Evolutionary conservation across 1,284 basidiomycete genomes (phyloP), one percentile per base, ranked within the genome.

Genomic region (Ganoderma sp.): DNA sequence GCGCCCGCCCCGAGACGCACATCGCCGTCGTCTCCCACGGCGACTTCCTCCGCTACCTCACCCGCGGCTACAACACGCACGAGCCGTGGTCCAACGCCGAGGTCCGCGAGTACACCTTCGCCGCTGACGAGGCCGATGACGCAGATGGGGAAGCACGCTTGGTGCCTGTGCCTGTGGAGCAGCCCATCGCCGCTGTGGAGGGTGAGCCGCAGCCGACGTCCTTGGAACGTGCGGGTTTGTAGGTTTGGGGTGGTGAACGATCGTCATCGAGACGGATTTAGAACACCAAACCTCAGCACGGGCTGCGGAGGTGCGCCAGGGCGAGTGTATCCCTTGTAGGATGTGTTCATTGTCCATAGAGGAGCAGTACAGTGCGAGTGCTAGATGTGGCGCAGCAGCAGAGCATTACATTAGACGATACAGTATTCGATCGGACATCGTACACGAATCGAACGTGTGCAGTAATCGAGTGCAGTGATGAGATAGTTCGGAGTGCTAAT

Each of bases 21-120:
- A 79, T 80, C 71, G 79, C 76, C 41, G 74, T 80, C 63, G 78
- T 80, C 50, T 67, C 76, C 34, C 79, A 80, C 65, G 79, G 75
- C 14, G 79, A 79, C 68, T 71, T 64, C 64, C 70, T 80, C 43
- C 74, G 79, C 28, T 75, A 74, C 70, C 72, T 80, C 67, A 78
- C 75, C 14, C 64, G 74, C 34, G 76, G 76, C 4, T 63, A 63
- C 65, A 76, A 76, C 68, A 71, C 72, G 28, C 64, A 71, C 63
- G 67, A 71, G 66, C 66, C 71, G 48, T 79, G 78, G 78, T 78
- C 77, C 17, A 80, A 80, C 65, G 72, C 74, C 41, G 78, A 78
- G 73, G 76, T 78, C 58, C 68, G 76, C 41, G 77, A 76, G 72
- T 78, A 75, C 67, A 78, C 75, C 52, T 80, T 79, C 63, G 68